A percentile compares a stretch with the other conserved stretches of the same genome.
These are phyloP conservation scores for Ceratocystiopsis brevicomis DNA, from an alignment of 2,329 filamentous ascomycete genomes.

Conservation along the genomic window DNA sequence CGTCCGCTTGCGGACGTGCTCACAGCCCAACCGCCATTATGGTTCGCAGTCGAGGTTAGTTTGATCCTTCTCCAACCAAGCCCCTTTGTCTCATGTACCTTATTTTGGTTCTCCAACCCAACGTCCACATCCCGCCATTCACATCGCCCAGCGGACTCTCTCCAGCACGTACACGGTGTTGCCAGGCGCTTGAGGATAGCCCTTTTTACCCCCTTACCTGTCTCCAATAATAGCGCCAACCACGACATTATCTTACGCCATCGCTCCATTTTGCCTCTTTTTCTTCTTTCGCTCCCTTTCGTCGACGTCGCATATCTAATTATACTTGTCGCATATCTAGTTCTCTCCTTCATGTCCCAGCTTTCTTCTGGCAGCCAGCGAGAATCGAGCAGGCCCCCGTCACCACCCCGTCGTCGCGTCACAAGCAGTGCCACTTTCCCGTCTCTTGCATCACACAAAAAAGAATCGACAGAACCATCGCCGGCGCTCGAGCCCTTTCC, in stretches of 20 bases:
- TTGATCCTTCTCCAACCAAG: constrained; percentile 11
- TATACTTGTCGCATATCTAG: constrained; percentile 15
- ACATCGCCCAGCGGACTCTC: too few relatives aligned
- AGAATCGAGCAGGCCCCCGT: constrained; percentile 19
- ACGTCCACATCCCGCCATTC: not conserved
- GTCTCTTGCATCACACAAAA: not conserved
- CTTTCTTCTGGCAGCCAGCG: constrained; percentile 36
- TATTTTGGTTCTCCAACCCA: constrained; percentile 6
- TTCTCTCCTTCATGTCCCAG: constrained; percentile 76
- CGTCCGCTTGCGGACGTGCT: not conserved
- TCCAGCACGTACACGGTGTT: too few relatives aligned
- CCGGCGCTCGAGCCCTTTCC: constrained; percentile 7
- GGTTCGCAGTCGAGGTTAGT: constrained; percentile 37
- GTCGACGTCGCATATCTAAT: not conserved
- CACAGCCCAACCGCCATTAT: constrained; percentile 17
- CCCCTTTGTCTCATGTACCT: not conserved
- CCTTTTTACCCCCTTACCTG: too few relatives aligned
- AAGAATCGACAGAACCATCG: not conserved
- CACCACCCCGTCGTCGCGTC: constrained; percentile 12
- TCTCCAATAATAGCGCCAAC: too few relatives aligned
- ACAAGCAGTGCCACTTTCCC: constrained; percentile 10
- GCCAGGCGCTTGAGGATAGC: too few relatives aligned
- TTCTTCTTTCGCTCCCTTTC: too few relatives aligned
- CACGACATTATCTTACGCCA: too few relatives aligned
- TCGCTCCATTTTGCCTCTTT: too few relatives aligned